These are phyloP conservation scores for Salvia miltiorrhiza DNA, from an alignment of 257 asterid species.

Conservation along the genomic window DNA sequence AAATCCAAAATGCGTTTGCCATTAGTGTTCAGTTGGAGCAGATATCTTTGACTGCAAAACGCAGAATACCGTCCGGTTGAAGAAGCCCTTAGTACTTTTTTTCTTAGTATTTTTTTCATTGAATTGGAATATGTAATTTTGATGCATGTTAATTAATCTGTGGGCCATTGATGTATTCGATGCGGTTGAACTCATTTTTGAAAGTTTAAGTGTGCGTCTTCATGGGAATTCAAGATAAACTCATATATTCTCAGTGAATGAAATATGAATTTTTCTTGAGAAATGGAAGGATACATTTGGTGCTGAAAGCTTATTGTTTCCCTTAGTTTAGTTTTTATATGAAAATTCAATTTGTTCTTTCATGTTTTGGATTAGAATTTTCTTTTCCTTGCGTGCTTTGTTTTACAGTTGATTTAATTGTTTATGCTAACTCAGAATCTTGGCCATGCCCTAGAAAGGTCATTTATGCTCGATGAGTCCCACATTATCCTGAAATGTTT, in stretches of 20 bases:
- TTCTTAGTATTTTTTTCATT: neutral
- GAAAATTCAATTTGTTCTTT: neutral
- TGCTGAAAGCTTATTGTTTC: neutral
- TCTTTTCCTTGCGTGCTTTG: neutral
- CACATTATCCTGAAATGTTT: neutral
- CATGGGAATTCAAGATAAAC: neutral
- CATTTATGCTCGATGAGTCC: neutral
- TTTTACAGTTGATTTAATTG: neutral
- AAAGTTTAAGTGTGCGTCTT: conserved; percentile 6
- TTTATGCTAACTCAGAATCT: conserved; percentile 6
- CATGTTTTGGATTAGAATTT: neutral
- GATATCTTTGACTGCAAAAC: too few species aligned
- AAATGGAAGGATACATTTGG: conserved; percentile 3
- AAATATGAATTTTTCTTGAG: neutral
- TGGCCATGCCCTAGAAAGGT: conserved; percentile 1
- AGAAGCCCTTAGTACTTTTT: neutral
- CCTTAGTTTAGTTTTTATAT: neutral
- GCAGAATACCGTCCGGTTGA: too few species aligned
- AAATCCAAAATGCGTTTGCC: too few species aligned
- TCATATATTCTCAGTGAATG: neutral
- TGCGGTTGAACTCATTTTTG: conserved; percentile 5
- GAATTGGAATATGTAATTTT: neutral
- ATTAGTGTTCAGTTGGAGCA: too few species aligned
- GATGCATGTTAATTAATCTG: conserved; percentile 19
- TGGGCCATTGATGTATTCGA: conserved; percentile 2